Evolutionary conservation across 306 rosid species (phyloP), one percentile per base, ranked within the genome.

Genomic region (Trichosanthes truncata): DNA sequence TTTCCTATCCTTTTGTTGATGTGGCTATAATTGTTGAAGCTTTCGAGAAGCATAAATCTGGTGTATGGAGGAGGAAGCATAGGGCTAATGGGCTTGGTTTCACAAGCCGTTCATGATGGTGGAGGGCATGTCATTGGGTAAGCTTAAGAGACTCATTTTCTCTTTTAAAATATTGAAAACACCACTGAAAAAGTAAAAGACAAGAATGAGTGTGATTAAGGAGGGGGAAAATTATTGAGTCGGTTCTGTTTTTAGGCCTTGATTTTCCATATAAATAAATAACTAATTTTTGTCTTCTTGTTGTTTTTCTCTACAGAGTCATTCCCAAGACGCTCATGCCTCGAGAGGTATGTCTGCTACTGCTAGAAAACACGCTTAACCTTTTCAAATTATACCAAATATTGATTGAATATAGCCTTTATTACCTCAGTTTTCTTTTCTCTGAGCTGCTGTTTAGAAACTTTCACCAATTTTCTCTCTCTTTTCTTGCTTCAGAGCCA

Each of bases 321-420:
- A 90, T 90, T 89, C 95, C 95, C 92, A 90, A 90, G 92, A 90
- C 95, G 78, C 95, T 90, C 89, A 90, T 89, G 91, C 92, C 95
- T 86, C 89, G 92, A 90, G 95, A 90, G 92, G 95, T 90, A 86
- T 87, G 87, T 84, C 87, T 83, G 83, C 77, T 86, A 62, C 62
- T 83, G 82, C 80, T 46, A 62, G 76, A 87, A 88, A 84, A 85
- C 78, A 51, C 7, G 77, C 82, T 85, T 55, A 83, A 78, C 55
- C 87, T 82, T 86, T 82, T 79, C 18, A 41, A 10, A 69, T 41
- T 69, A 69, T 13, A 41, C 76, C 53, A 69, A 69, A 69, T 14
- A 40, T 46, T 15, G 36, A 45, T 23, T 43, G 56, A 72, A 45
- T 23, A 46, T 74, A 48, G 43, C 60, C 78, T 74, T 74, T 49